Evolutionary conservation across 192 early-diverging fungal species (phyloP).

Genomic region (Pilaira anomala): DNA sequence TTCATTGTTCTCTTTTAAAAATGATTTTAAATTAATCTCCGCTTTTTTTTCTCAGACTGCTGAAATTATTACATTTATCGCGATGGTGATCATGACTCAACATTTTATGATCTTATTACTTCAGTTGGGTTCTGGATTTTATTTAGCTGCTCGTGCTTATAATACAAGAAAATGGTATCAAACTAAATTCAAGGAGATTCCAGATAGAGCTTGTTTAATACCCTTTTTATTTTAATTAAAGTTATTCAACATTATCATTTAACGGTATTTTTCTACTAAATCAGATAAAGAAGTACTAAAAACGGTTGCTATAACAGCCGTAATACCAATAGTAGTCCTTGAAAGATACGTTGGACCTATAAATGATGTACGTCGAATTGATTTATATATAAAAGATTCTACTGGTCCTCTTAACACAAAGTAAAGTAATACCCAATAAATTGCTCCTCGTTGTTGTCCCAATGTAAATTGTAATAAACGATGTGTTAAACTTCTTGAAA

Average conservation of each 20-base stretch:
- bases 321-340: conserved; percentile 23
- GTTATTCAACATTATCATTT: not conserved
- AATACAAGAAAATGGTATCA: conserved; percentile 26
- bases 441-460: not conserved
- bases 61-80: conserved; percentile 26
- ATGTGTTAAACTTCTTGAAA: not conserved
- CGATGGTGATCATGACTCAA: conserved; percentile 15
- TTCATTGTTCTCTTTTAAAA: not conserved
- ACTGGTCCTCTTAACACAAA: conserved; percentile 31
- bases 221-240: conserved; percentile 14
- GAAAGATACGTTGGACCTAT: conserved; percentile 1
- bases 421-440: conserved; percentile 35
- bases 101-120: not conserved
- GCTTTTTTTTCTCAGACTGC: conserved; percentile 12
- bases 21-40: not conserved
- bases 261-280: not conserved
- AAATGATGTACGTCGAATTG: not conserved
- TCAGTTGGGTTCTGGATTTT: not conserved
- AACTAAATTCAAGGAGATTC: not conserved
- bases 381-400: conserved; percentile 15
- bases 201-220: conserved; percentile 15
- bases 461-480: not conserved
- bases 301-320: conserved; percentile 17
- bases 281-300: conserved; percentile 5
- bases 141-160: conserved; percentile 21